These are phyloP conservation scores for Chlorella sp. DNA, from an alignment of 139 green algal species.

Conservation along the genomic window DNA sequence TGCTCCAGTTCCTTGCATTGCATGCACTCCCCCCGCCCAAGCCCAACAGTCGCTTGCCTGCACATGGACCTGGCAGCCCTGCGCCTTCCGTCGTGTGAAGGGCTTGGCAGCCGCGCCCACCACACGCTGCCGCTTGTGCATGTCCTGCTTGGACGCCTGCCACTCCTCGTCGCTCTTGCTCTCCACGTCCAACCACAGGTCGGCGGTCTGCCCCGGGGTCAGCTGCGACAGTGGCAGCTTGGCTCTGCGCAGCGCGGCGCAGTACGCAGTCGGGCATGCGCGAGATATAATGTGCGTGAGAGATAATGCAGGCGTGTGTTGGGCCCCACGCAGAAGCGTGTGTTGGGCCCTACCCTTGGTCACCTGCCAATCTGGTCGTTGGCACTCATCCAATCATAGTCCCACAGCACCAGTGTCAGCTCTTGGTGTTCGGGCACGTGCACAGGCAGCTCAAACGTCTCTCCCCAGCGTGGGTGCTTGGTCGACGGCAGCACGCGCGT, in stretches of 20 bases:
- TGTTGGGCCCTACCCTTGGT: too few relatives aligned
- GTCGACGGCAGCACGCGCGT: slow-evolving; percentile 12
- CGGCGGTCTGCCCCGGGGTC: neutral
- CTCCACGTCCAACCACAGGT: slow-evolving; percentile 25
- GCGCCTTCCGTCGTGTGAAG: neutral
- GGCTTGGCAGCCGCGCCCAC: slow-evolving; percentile 16
- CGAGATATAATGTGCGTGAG: too few relatives aligned
- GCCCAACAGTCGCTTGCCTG: neutral
- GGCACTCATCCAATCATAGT: slow-evolving; percentile 18
- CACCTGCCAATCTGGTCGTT: slow-evolving; percentile 29
- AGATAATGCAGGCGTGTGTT: too few relatives aligned
- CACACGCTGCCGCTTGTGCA: slow-evolving; percentile 16
- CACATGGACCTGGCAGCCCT: slow-evolving; percentile 17
- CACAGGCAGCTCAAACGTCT: slow-evolving; percentile 36
- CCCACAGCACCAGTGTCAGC: slow-evolving; percentile 14
- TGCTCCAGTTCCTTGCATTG: neutral
- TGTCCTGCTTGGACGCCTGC: slow-evolving; percentile 7
- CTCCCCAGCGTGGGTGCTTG: slow-evolving; percentile 31
- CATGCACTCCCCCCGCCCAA: neutral
- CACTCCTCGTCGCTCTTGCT: slow-evolving; percentile 10
- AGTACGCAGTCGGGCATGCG: too few relatives aligned
- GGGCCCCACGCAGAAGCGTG: too few relatives aligned
- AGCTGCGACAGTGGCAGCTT: neutral
- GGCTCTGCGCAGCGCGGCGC: neutral
- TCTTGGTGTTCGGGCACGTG: neutral